A percentile compares a stretch with the other conserved stretches of the same genome.
Evolutionary conservation across 2,329 filamentous ascomycete species (phyloP).

Genomic region (Venturia pyrina): DNA sequence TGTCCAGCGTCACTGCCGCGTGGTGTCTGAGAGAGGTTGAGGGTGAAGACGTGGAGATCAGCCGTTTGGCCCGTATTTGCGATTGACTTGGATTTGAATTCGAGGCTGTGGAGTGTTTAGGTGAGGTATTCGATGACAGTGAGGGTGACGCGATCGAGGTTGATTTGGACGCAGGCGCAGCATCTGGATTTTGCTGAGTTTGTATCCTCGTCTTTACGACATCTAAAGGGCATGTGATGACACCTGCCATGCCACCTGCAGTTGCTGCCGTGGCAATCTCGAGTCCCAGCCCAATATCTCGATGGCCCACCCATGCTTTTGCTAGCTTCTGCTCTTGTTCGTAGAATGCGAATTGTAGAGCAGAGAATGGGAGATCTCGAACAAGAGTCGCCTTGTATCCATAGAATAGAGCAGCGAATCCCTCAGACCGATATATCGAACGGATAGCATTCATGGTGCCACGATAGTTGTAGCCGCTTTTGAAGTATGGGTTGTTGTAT

Average conservation of each 20-base stretch:
- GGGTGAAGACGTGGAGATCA: slow-evolving; percentile 83
- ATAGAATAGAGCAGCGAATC: slow-evolving; percentile 76
- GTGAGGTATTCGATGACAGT: neutral
- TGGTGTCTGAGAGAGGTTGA: slow-evolving; percentile 73
- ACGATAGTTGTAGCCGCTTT: slow-evolving; percentile 92
- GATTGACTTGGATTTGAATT: slow-evolving; percentile 9
- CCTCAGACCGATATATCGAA: slow-evolving; percentile 77
- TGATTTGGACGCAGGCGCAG: slow-evolving; percentile 12
- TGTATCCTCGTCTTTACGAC: slow-evolving; percentile 96
- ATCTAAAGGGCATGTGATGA: slow-evolving; percentile 90
- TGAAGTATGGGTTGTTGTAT: slow-evolving; percentile 89
- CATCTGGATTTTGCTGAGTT: slow-evolving; percentile 63
- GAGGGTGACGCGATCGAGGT: neutral
- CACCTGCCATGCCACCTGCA: slow-evolving; percentile 85
- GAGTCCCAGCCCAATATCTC: slow-evolving; percentile 70
- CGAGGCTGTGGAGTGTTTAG: slow-evolving; percentile 4
- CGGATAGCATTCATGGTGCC: slow-evolving; percentile 73
- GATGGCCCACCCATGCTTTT: slow-evolving; percentile 56
- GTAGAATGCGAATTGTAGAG: slow-evolving; percentile 95
- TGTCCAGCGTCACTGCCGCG: slow-evolving; percentile 71
- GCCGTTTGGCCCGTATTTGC: slow-evolving; percentile 41
- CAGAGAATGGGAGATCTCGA: slow-evolving; percentile 90
- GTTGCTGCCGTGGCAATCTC: slow-evolving; percentile 84
- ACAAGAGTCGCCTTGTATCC: slow-evolving; percentile 96
- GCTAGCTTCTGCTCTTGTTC: slow-evolving; percentile 85